These are phyloP conservation scores for Lithospermum erythrorhizon DNA, from an alignment of 257 asterid species.

Conservation along the genomic window DNA sequence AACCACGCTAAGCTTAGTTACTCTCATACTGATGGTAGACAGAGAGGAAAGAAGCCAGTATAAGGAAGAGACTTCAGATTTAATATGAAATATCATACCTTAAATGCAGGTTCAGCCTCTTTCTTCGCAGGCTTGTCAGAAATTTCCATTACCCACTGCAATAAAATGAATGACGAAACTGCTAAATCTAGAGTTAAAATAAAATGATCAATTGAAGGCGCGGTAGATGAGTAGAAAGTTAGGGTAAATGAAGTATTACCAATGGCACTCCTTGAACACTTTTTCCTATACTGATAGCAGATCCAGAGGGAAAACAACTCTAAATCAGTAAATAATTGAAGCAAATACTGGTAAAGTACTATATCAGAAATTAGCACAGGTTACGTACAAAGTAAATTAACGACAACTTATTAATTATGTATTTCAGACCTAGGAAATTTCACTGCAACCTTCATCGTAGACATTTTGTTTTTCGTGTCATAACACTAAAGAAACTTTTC, in stretches of 20 bases:
- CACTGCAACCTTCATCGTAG: neutral
- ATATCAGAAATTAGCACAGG: neutral
- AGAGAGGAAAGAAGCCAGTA: neutral
- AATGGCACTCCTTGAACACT: constrained; percentile 48
- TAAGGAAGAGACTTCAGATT: neutral
- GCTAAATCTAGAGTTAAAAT: neutral
- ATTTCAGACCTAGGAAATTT: neutral
- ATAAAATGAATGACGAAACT: constrained; percentile 5
- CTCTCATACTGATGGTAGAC: neutral
- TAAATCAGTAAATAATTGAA: constrained; percentile 18
- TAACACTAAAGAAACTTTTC: neutral
- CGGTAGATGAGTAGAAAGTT: neutral
- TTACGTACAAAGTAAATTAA: too few relatives aligned
- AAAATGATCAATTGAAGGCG: neutral
- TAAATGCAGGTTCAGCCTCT: constrained; percentile 58
- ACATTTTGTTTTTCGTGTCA: neutral
- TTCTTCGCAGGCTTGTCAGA: constrained; percentile 49
- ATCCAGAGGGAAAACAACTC: constrained; percentile 22
- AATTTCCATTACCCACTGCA: constrained; percentile 54
- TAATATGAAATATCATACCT: constrained; percentile 38
- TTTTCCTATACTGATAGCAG: constrained; percentile 44
- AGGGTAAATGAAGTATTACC: constrained; percentile 25
- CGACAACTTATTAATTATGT: neutral
- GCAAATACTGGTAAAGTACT: neutral
- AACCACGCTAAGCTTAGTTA: neutral